Evolutionary conservation across 1,139 yeast species (phyloP).

Genomic region (Hansenula lynferdii): DNA sequence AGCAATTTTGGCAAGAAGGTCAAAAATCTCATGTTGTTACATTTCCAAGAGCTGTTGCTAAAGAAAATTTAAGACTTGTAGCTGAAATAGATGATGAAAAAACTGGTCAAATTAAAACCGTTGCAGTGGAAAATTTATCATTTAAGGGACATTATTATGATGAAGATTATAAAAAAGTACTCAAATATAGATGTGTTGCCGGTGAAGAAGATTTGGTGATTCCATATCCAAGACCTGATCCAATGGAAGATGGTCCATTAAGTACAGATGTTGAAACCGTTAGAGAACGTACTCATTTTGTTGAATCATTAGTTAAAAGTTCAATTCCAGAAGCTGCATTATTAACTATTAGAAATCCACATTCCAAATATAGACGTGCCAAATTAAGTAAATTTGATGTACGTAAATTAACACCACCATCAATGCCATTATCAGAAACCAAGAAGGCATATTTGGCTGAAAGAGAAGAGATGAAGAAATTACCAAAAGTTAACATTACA

Average conservation of each 20-base stretch:
- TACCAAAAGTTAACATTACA: constrained; percentile 47
- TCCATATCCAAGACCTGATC: constrained; percentile 89
- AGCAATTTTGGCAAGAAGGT: constrained; percentile 66
- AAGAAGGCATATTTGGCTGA: constrained; percentile 51
- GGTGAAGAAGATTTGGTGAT: constrained; percentile 61
- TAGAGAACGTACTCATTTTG: constrained; percentile 70
- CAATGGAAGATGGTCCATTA: constrained; percentile 52
- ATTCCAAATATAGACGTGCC: constrained; percentile 49
- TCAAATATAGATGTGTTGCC: constrained; percentile 74
- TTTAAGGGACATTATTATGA: constrained; percentile 70
- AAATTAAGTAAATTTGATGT: constrained; percentile 57
- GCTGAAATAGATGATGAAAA: constrained; percentile 69
- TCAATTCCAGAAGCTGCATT: constrained; percentile 70
- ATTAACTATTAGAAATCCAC: constrained; percentile 67
- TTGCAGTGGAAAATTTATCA: constrained; percentile 73
- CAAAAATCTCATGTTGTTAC: constrained; percentile 65
- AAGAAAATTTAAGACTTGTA: constrained; percentile 66
- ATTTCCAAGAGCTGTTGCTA: constrained; percentile 54
- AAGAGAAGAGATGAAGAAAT: constrained; percentile 42
- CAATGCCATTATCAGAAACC: constrained; percentile 70
- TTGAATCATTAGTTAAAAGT: constrained; percentile 58
- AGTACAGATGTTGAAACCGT: constrained; percentile 59
- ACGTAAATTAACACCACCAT: constrained; percentile 59
- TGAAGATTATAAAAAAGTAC: constrained; percentile 62
- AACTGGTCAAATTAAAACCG: constrained; percentile 51